Base-by-base conservation (phyloP, 73 alveolate species). In the Blepharisma stoltei region DNA sequence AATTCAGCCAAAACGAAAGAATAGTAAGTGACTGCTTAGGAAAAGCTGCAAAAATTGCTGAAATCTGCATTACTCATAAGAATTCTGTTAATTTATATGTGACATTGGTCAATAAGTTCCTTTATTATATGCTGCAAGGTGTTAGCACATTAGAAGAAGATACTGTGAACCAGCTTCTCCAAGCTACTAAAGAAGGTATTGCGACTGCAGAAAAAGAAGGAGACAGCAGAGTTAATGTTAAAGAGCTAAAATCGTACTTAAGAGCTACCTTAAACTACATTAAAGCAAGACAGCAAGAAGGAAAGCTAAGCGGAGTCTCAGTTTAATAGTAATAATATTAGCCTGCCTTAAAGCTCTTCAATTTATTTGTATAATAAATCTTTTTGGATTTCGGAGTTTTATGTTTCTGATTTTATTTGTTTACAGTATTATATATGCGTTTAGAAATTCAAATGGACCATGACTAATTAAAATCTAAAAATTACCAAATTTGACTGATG, bases 41-140 rank as follows among this genome's bases (percentile, higher is more conserved):
- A 47, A 89, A 88, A 81, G 90, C 97, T 2, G 81, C 82, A 60
- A 89, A 86, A 76, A 86, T 90, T 55, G 94, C 94, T 0, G 92
- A 82, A 70, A 76, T 89, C 25, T 83, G 92, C 32, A 80, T 82
- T 88, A 86, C 81, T 14, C 78, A 89, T 71, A 91, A 93, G 21
- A 88, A 81, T 71, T 88, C 85, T 77, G 85, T 89, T 44, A 60
- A 55, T 60, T 81, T 92, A 37, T 83, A 81, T 69, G 86, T 87
- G 6, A 78, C 44, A 21, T 49, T 86, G 55, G 80, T 92, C 67
- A 92, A 89, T 86, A 92, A 89, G 85, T 82, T 83, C 69, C 77
- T 92, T 44, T 89, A 82, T 78, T 92, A 32, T 32, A 32, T 32
- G 41, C 41, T 32, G 41, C 41, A 32, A 32, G 41, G 41, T 32